Evolutionary conservation across 2,329 filamentous ascomycete species (phyloP).

Genomic region (Endocalyx cinctus): DNA sequence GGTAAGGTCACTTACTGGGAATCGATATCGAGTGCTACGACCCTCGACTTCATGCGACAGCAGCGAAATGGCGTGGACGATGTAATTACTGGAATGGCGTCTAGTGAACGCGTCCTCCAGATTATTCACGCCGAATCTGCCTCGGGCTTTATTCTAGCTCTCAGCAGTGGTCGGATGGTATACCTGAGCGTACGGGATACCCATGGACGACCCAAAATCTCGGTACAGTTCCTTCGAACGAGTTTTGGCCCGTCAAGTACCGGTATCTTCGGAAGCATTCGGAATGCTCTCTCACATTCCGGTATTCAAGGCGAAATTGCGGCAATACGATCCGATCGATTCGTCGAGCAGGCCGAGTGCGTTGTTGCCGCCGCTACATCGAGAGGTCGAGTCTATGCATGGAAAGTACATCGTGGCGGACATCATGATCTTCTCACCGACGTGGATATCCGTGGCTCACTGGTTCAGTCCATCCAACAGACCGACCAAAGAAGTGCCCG

Average conservation of each 20-base stretch:
- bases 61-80: conserved; percentile 77
- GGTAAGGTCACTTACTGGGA: conserved; percentile 95
- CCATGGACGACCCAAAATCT: conserved; percentile 79
- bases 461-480: conserved; percentile 59
- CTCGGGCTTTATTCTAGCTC: conserved; percentile 77
- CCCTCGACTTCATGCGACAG: conserved; percentile 76
- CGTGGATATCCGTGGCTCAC: conserved; percentile 61
- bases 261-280: conserved; percentile 77
- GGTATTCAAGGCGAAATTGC: conserved; percentile 72
- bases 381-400: conserved; percentile 74
- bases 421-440: conserved; percentile 72
- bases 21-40: conserved; percentile 83
- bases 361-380: conserved; percentile 76
- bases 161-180: conserved; percentile 80
- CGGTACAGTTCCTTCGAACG: conserved; percentile 69
- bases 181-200: conserved; percentile 82
- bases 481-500: conserved; percentile 44
- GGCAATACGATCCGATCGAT: conserved; percentile 70
- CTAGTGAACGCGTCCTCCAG: conserved; percentile 71
- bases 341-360: conserved; percentile 72
- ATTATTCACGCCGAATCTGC: conserved; percentile 78
- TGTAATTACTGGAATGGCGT: conserved; percentile 66
- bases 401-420: conserved; percentile 85
- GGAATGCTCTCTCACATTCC: conserved; percentile 66
- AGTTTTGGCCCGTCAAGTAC: conserved; percentile 50